Conservation (phyloP, 164 flowering plant species). For the Annona cherimola region DNA sequence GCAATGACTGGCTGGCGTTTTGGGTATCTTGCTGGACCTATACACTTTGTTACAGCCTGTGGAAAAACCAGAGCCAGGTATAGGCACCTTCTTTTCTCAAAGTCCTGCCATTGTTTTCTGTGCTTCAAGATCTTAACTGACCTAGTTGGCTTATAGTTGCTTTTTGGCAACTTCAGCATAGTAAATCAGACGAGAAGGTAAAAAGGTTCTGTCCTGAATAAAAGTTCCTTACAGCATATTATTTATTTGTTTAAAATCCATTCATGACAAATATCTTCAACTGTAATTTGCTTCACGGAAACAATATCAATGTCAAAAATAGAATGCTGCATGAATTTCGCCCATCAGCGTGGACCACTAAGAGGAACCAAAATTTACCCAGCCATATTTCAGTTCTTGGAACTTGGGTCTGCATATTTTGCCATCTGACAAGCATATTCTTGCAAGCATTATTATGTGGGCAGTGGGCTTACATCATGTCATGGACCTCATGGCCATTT, state of each 20-base stretch:
- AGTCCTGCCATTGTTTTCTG: not conserved
- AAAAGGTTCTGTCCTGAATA: not conserved
- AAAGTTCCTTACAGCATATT: too few relatives aligned
- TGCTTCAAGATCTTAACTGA: not conserved
- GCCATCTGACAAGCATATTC: not conserved
- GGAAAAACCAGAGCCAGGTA: slow-evolving; percentile 94
- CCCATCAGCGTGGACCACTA: not conserved
- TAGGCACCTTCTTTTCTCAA: not conserved
- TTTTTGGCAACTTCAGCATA: not conserved
- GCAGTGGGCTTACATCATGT: too few relatives aligned
- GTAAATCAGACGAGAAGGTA: not conserved
- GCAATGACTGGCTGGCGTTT: slow-evolving; percentile 99
- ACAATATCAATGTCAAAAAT: not conserved
- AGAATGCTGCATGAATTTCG: not conserved
- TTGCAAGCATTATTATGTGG: not conserved
- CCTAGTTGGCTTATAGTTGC: not conserved
- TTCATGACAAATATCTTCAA: not conserved
- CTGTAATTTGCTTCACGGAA: not conserved
- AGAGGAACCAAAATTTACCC: not conserved
- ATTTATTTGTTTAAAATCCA: too few relatives aligned
- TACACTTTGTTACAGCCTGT: slow-evolving; percentile 82
- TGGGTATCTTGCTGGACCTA: slow-evolving; percentile 95
- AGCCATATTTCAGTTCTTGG: not conserved
- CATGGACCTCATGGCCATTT: not conserved
- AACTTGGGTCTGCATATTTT: not conserved